Evolutionary conservation across 2,329 filamentous ascomycete species (phyloP), one percentile per base, ranked within the genome.

Genomic region (Fusarium brachygibbosum): DNA sequence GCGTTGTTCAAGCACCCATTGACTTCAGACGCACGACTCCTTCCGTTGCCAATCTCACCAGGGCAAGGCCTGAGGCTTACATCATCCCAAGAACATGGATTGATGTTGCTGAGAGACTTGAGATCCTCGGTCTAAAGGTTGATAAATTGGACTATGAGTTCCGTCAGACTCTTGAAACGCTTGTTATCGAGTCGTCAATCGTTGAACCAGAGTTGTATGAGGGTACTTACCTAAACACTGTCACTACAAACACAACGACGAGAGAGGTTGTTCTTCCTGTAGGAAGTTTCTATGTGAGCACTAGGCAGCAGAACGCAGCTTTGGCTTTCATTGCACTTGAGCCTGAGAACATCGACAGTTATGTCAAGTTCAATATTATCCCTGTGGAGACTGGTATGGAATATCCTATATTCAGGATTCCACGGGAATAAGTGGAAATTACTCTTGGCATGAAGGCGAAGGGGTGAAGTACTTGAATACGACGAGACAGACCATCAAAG

Each of bases 341-440:
- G 25, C 64, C 63, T 0, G 63, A 67, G 38, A 67, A 58, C 4
- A 63, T 63, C 9, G 64, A 63, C 12, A 67, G 58, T 14, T 67
- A 63, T 19, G 63, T 67, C 16, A 48, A 32, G 16, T 67, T 67
- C 16, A 52, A 52, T 5, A 50, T 67, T 2, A 63, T 67, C 17
- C 63, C 56, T 2, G 49, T 67, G 0, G 25, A 56, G 6, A 32
- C 40, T 2, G 63, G 56, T 0, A 57, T 51, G 56, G 63, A 67
- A 10, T 67, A 67, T 16, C 63, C 63, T 6, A 28, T 67, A 2
- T 67, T 67, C 3, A 57, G 63, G 6, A 25, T 60, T 0, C 53
- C 46, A 0, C 46, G 60, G 1, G 14, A 59, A 16, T 51, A 19
- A 16, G 4, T 16, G 5, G 4, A 7, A 1, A 1, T 8, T 4